Percentiles rank a stretch among this genome's conserved stretches.
Evolutionary conservation across 2,329 filamentous ascomycete genomes (phyloP).

Genomic region (Mycosphaerella sp.): DNA sequence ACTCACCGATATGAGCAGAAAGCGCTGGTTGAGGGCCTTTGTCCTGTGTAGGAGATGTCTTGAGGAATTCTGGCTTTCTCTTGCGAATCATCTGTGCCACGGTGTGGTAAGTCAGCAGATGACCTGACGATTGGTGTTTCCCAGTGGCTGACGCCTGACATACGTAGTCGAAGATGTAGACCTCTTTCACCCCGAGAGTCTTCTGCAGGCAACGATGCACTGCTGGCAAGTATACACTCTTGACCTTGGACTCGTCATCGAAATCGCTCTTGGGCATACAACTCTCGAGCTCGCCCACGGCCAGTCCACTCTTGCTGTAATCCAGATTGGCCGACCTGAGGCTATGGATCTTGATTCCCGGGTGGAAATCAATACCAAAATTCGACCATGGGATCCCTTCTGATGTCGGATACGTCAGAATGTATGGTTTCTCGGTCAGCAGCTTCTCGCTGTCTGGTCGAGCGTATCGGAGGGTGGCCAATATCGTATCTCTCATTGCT

Average conservation of each 20-base stretch:
- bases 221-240: constrained; percentile 3
- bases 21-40: constrained; percentile 6
- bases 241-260: constrained; percentile 5
- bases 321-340: constrained; percentile 2
- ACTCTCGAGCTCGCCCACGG: constrained; percentile 1
- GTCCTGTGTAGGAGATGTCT: not conserved
- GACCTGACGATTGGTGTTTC: too few species aligned
- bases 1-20: constrained; percentile 11
- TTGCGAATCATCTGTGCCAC: constrained; percentile 1
- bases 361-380: constrained; percentile 7
- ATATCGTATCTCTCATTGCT: constrained; percentile 3
- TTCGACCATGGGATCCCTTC: constrained; percentile 6
- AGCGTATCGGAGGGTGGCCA: constrained; percentile 9
- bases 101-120: too few species aligned
- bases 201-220: constrained; percentile 7
- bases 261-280: constrained; percentile 7
- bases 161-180: constrained; percentile 11
- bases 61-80: constrained; percentile 1
- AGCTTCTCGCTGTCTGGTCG: constrained; percentile 4
- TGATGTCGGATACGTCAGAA: constrained; percentile 5
- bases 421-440: constrained; percentile 8
- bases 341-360: constrained; percentile 7
- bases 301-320: constrained; percentile 1
- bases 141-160: too few species aligned
- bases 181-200: not conserved